These are phyloP conservation scores for Hemisphaericaspora subhashii DNA, from an alignment of 1,139 yeast genomes.

Conservation along the genomic window DNA sequence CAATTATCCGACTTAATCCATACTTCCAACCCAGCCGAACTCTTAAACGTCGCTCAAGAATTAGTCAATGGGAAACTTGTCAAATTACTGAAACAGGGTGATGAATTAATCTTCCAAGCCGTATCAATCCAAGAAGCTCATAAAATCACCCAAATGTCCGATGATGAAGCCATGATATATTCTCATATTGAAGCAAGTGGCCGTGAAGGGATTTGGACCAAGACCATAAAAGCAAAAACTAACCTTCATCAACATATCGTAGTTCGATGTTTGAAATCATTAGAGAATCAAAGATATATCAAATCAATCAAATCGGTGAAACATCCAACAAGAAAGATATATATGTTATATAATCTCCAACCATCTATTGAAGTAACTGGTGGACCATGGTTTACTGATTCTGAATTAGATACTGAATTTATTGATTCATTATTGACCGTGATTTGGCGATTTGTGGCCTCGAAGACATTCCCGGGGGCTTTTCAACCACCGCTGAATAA, in stretches of 20 bases:
- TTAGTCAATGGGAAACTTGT: constrained; percentile 64
- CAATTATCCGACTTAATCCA: constrained; percentile 52
- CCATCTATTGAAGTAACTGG: constrained; percentile 97
- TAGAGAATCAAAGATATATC: constrained; percentile 83
- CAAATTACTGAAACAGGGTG: constrained; percentile 65
- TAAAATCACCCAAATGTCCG: constrained; percentile 70
- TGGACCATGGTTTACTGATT: constrained; percentile 98
- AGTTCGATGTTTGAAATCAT: constrained; percentile 74
- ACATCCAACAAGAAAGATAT: constrained; percentile 94
- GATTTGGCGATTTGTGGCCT: constrained; percentile 83
- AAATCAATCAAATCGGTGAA: constrained; percentile 91
- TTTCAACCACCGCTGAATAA: constrained; percentile 40
- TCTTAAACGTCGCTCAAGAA: constrained; percentile 65
- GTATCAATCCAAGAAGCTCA: constrained; percentile 65
- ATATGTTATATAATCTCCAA: constrained; percentile 89
- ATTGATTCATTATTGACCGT: constrained; percentile 81
- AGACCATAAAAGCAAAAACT: constrained; percentile 86
- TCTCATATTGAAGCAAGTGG: constrained; percentile 90
- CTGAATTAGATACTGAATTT: constrained; percentile 91
- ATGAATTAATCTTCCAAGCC: constrained; percentile 71
- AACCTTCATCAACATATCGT: constrained; percentile 94
- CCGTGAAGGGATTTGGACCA: constrained; percentile 96
- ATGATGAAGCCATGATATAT: constrained; percentile 90
- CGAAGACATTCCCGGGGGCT: constrained; percentile 73
- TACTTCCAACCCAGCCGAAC: constrained; percentile 38